Evolutionary conservation across 768 basidiomycete species (phyloP).

Genomic region (Suillus cothurnatus): DNA sequence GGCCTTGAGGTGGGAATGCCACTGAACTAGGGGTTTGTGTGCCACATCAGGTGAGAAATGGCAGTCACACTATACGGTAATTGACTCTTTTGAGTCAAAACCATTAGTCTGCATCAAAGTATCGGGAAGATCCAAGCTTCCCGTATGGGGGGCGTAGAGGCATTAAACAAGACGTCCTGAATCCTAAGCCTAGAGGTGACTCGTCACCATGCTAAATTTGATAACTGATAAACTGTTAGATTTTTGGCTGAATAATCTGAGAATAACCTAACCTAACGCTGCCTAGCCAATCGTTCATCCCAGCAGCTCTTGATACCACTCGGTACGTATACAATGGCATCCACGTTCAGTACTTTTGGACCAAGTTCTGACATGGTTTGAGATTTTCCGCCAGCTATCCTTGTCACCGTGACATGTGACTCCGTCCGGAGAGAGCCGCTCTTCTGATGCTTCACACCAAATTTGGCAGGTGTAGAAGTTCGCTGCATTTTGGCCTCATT

Average conservation of each 20-base stretch:
- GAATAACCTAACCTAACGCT: not conserved
- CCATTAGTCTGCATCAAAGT: not conserved
- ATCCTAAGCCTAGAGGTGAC: not conserved
- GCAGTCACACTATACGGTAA: not conserved
- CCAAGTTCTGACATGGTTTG: not conserved
- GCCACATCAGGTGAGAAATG: not conserved
- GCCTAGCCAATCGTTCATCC: not conserved
- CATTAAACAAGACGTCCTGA: not conserved
- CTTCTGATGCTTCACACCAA: not conserved
- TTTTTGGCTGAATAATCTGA: not conserved
- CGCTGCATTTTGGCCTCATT: constrained; percentile 4
- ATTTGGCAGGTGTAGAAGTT: constrained; percentile 7
- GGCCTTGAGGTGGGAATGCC: not conserved
- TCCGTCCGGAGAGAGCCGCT: not conserved
- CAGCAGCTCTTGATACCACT: not conserved
- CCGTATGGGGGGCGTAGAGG: not conserved
- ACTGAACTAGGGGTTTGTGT: not conserved
- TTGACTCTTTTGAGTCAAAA: not conserved
- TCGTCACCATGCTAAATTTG: not conserved
- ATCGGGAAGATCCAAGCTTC: not conserved
- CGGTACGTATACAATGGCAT: not conserved
- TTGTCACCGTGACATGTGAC: too few relatives aligned
- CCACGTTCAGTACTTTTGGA: not conserved
- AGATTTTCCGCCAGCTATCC: too few relatives aligned
- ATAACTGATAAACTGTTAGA: not conserved